A percentile compares a stretch with the other conserved stretches of the same genome.
These are phyloP conservation scores for Pleurotus citrinopileatus DNA, from an alignment of 768 basidiomycete genomes.

Conservation along the genomic window DNA sequence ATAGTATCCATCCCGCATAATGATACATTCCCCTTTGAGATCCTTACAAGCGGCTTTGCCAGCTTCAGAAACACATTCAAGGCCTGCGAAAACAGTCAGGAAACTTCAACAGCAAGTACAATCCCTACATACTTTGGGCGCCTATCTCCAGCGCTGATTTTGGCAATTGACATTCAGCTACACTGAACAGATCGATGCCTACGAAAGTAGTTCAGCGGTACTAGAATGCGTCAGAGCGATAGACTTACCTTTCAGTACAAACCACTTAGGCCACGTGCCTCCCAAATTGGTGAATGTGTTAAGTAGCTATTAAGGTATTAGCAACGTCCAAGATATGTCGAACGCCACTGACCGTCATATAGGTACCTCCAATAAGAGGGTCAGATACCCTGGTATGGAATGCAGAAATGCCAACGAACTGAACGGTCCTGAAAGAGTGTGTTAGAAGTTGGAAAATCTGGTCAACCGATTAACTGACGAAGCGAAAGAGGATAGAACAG, in stretches of 20 bases:
- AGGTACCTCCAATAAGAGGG: conserved; percentile 95
- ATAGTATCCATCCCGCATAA: conserved; percentile 91
- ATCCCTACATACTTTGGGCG: conserved; percentile 47
- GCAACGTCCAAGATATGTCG: background rate
- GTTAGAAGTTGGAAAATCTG: background rate
- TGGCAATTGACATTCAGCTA: conserved; percentile 78
- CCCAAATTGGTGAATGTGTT: conserved; percentile 97
- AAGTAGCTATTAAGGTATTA: conserved; percentile 57
- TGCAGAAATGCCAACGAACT: conserved; percentile 98
- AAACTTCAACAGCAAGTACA: background rate
- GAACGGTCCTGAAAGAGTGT: conserved; percentile 69
- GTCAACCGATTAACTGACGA: conserved; percentile 50
- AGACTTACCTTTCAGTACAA: conserved; percentile 79
- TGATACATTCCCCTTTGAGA: conserved; percentile 77
- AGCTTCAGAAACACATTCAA: conserved; percentile 90
- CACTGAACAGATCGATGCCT: conserved; percentile 88
- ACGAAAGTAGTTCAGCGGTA: background rate
- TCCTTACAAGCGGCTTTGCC: conserved; percentile 79
- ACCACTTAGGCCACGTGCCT: conserved; percentile 97
- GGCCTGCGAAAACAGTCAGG: conserved; percentile 37
- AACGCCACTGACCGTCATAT: conserved; percentile 85
- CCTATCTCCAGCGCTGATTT: conserved; percentile 49
- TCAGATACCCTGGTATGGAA: conserved; percentile 98
- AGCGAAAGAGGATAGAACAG: conserved; percentile 80
- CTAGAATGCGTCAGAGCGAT: too few relatives aligned